phyloP scores from a whole-genome alignment of 371 early-diverging fungal genomes.

The Lichtheimia hyalospora region DNA sequence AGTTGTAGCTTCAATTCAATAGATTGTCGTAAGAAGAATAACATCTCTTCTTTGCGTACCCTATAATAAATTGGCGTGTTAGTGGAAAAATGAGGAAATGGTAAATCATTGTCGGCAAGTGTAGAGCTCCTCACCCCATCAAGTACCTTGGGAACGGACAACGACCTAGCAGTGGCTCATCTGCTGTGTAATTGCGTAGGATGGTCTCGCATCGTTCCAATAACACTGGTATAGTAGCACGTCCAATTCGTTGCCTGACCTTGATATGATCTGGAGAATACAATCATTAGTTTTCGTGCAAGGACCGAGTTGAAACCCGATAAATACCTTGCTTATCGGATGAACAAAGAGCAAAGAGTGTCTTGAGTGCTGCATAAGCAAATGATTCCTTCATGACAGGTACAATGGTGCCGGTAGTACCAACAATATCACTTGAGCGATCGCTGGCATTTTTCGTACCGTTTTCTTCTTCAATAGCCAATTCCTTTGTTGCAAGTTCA shows the following conservation, averaged over 20 bases:
- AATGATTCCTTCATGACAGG: constrained; percentile 73
- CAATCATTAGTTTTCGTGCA: too few relatives aligned
- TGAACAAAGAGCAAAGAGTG: constrained; percentile 68
- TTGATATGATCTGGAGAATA: constrained; percentile 23
- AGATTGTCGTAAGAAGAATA: constrained; percentile 64
- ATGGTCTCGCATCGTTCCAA: constrained; percentile 70
- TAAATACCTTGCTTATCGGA: constrained; percentile 47
- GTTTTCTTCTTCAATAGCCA: constrained; percentile 10
- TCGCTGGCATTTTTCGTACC: constrained; percentile 9
- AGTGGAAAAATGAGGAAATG: neutral
- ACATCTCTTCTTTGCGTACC: constrained; percentile 75
- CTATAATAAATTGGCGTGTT: constrained; percentile 23
- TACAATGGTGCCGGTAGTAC: constrained; percentile 60
- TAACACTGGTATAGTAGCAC: constrained; percentile 68
- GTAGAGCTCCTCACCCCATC: constrained; percentile 40
- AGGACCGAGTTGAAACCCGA: constrained; percentile 7
- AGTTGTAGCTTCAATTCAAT: constrained; percentile 61
- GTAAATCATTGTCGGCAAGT: neutral
- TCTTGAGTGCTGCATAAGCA: constrained; percentile 66
- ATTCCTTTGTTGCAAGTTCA: constrained; percentile 13
- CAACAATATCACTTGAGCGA: constrained; percentile 38
- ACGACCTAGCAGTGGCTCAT: constrained; percentile 72
- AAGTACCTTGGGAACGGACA: constrained; percentile 80
- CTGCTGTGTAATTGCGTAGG: constrained; percentile 69
- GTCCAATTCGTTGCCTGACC: constrained; percentile 64